Evolutionary conservation across 2,329 filamentous ascomycete genomes (phyloP), one percentile per base, ranked within the genome.

Genomic region (Aspergillus sp.): DNA sequence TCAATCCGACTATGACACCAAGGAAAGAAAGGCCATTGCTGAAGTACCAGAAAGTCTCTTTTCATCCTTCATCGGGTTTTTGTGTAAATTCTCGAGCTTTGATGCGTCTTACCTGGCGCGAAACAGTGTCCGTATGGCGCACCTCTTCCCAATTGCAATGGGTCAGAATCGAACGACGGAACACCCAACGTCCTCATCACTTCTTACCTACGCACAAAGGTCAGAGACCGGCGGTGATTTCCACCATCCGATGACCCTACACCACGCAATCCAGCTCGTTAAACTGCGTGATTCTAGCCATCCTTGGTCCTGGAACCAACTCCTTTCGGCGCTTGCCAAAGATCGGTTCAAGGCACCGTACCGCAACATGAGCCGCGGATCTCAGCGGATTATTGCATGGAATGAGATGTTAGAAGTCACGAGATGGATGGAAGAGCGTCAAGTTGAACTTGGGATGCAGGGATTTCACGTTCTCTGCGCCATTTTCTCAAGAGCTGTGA

Each of bases 21-120:
- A 52, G 30, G 44, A 48, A 40, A 44, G 46, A 3, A 52, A 53
- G 26, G 49, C 44, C 19, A 57, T 72, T 26, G 51, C 57, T 29
- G 47, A 52, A 29, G 53, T 69, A 34, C 63, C 70, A 1, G 47
- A 64, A 12, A 47, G 57, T 39, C 48, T 75, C 1, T 70, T 77
- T 48, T 58, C 66, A n/a, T 64, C 72, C 10, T 73, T 73, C 49
- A 65, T 76, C 42, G 44, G 53, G 12, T 67, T 74, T 33, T 53
- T 75, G 10, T 71, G 69, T 49, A 57, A 56, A 5, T 61, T 63
- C 51, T 58, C 59, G 3, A 44, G 46, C 33, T 46, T 55, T 19
- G 41, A 56, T 42, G 29, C 48, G 27, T 30, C 47, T 41, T 47
- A 49, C 12, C 27, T 45, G 19, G 43, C 43, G 29, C 47, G 51